A percentile compares a stretch with the other conserved stretches of the same genome.
phyloP scores from a whole-genome alignment of 2,329 filamentous ascomycete genomes.

The Podosphaera fusca region DNA sequence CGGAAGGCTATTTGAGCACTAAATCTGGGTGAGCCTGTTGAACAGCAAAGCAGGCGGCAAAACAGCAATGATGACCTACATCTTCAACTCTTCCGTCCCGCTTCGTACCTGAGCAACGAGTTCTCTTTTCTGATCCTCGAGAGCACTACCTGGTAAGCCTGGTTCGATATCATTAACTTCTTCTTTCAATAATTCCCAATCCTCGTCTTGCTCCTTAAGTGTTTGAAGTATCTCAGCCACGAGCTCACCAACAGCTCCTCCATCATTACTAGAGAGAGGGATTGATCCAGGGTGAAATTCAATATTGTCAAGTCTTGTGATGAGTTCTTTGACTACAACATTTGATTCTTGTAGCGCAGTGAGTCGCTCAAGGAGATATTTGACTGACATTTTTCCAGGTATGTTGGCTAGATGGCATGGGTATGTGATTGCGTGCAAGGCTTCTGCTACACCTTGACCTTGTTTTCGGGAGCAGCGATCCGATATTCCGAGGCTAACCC shows the following conservation, averaged over 20 bases:
- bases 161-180: constrained; percentile 49
- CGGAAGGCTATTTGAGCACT: constrained; percentile 37
- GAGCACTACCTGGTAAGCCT: constrained; percentile 26
- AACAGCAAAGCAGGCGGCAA: neutral
- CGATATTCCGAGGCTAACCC: no score
- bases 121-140: constrained; percentile 38
- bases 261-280: constrained; percentile 20
- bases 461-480: no score
- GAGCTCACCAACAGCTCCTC: constrained; percentile 43
- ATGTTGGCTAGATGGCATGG: no score
- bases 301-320: constrained; percentile 33
- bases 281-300: constrained; percentile 34
- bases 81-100: constrained; percentile 45
- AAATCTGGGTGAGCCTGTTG: neutral
- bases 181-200: constrained; percentile 57
- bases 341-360: constrained; percentile 36
- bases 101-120: constrained; percentile 43
- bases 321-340: constrained; percentile 31
- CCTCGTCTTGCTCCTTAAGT: constrained; percentile 58
- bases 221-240: constrained; percentile 58
- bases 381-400: no score
- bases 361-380: neutral
- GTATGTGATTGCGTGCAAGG: no score
- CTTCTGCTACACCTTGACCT: no score
- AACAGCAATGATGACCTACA: constrained; percentile 24